Evolutionary conservation across 495 filamentous ascomycete species (phyloP).

Genomic region (Chaetomium tenue): DNA sequence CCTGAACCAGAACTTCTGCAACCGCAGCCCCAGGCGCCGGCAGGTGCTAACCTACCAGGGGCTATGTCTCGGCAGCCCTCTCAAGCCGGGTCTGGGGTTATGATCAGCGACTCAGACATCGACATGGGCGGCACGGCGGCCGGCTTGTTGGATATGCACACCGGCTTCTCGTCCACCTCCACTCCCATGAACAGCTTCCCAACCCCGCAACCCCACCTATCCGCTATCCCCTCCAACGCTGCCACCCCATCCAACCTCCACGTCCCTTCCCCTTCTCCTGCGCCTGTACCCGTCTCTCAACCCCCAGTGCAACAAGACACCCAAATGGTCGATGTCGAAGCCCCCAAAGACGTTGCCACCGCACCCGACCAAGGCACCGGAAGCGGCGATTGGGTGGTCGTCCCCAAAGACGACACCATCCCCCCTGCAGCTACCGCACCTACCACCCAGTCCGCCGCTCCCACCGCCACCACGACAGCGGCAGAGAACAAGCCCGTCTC

Average conservation of each 20-base stretch:
- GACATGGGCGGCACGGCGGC: conserved; percentile 64
- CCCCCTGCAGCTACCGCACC: neutral
- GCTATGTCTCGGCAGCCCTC: conserved; percentile 48
- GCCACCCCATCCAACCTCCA: conserved; percentile 48
- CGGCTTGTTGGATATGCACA: conserved; percentile 61
- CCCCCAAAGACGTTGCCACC: conserved; percentile 25
- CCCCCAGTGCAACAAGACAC: conserved; percentile 27
- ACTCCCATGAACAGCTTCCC: conserved; percentile 49
- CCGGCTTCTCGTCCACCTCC: conserved; percentile 53
- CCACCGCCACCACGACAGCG: conserved; percentile 14
- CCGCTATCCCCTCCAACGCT: conserved; percentile 44
- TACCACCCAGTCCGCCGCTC: conserved; percentile 22
- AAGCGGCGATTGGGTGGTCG: conserved; percentile 55
- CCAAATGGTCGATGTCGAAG: conserved; percentile 39
- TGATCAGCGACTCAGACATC: conserved; percentile 59
- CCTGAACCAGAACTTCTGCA: conserved; percentile 43
- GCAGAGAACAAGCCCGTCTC: conserved; percentile 38
- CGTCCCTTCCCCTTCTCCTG: conserved; percentile 38
- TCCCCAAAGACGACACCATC: conserved; percentile 45
- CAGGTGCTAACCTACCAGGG: conserved; percentile 13
- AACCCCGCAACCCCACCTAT: conserved; percentile 46
- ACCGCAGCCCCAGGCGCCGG: conserved; percentile 9
- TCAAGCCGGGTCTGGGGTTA: conserved; percentile 50
- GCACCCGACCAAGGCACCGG: conserved; percentile 45
- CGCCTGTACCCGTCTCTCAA: conserved; percentile 30